Percentiles rank a stretch among this genome's conserved stretches.
phyloP scores from a whole-genome alignment of 352 stramenopile species.

The Pythium utonaiense region DNA sequence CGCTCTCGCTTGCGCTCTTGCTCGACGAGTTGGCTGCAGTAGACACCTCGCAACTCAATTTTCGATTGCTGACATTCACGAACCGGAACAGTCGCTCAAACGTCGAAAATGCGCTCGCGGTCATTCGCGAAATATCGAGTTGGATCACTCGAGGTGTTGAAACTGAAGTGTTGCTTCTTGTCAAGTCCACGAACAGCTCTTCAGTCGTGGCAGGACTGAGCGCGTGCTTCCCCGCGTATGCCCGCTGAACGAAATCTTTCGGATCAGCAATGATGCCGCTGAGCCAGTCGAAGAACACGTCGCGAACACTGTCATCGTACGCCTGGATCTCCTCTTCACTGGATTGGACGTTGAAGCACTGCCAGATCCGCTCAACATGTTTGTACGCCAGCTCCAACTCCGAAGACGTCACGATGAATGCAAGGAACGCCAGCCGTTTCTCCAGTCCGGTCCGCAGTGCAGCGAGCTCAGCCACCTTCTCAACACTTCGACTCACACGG shows the following conservation, averaged over 20 bases:
- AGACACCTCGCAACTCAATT: constrained; percentile 12
- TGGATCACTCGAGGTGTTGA: constrained; percentile 12
- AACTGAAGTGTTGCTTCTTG: not conserved
- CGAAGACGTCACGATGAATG: constrained; percentile 69
- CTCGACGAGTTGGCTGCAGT: not conserved
- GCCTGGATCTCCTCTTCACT: not conserved
- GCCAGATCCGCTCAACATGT: constrained; percentile 58
- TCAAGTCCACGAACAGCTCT: constrained; percentile 26
- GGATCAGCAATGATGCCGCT: constrained; percentile 57
- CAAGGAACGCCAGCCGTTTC: constrained; percentile 68
- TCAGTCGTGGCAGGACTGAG: constrained; percentile 31
- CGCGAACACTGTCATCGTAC: not conserved
- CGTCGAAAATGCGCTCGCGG: constrained; percentile 17
- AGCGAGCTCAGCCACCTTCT: not conserved
- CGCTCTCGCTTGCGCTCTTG: not conserved
- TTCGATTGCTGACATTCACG: constrained; percentile 26
- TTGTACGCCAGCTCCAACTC: constrained; percentile 64
- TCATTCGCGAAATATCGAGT: constrained; percentile 19
- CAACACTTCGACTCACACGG: not conserved
- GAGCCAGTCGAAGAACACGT: constrained; percentile 81
- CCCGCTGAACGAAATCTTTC: constrained; percentile 67
- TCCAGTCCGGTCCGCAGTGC: constrained; percentile 3
- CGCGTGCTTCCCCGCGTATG: constrained; percentile 55
- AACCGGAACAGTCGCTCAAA: constrained; percentile 36
- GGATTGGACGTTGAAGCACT: constrained; percentile 36